phyloP scores from a whole-genome alignment of 2,329 filamentous ascomycete species.

The Alternaria viburni region DNA sequence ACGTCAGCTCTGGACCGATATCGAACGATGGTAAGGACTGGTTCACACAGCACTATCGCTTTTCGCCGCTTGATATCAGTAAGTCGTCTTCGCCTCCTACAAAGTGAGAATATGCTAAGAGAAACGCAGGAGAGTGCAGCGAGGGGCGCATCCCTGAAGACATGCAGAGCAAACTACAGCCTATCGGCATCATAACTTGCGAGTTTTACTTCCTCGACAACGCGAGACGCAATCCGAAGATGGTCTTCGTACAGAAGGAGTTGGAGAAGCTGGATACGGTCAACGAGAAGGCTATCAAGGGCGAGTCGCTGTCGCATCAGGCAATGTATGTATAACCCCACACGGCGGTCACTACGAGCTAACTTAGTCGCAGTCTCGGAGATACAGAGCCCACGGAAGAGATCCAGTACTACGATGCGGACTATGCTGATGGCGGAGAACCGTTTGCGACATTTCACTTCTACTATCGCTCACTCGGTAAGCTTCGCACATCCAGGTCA shows the following conservation, averaged over 20 bases:
- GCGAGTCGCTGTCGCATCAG: slow-evolving; percentile 13
- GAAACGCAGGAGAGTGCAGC: not conserved
- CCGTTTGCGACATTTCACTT: slow-evolving; percentile 27
- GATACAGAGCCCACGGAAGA: not conserved
- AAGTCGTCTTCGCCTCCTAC: not conserved
- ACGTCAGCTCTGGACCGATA: slow-evolving; percentile 8
- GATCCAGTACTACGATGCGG: slow-evolving; percentile 9
- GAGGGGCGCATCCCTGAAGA: not conserved
- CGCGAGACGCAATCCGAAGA: not conserved
- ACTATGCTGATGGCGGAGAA: slow-evolving; percentile 2
- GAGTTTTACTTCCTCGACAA: slow-evolving; percentile 17
- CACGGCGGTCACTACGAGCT: not conserved
- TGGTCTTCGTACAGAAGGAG: slow-evolving; percentile 8
- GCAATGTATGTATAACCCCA: slow-evolving; percentile 7
- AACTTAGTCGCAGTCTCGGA: slow-evolving; percentile 1
- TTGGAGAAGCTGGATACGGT: slow-evolving; percentile 22
- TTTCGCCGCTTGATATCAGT: slow-evolving; percentile 16
- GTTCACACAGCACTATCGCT: slow-evolving; percentile 19
- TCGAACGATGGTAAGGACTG: slow-evolving; percentile 1
- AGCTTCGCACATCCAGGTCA: not conserved
- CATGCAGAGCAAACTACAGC: slow-evolving; percentile 1
- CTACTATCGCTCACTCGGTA: slow-evolving; percentile 27
- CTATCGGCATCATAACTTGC: slow-evolving; percentile 21
- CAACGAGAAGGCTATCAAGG: slow-evolving; percentile 24
- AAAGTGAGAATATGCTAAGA: not conserved